Conservation (phyloP, 768 basidiomycete genomes). For the Auricularia sp. region DNA sequence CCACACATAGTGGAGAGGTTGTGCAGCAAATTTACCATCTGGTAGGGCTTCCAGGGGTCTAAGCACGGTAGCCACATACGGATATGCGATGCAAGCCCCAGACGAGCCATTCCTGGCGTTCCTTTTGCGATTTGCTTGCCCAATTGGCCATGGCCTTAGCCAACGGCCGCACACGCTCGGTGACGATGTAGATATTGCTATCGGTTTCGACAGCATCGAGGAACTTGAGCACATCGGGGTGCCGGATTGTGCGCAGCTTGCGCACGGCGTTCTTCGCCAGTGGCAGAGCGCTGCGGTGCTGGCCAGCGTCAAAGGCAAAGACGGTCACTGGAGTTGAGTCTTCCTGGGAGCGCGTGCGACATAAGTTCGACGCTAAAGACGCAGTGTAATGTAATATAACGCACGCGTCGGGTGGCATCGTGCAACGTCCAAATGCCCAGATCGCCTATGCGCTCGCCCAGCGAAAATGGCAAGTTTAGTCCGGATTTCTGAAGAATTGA, state of each 20-base stretch:
- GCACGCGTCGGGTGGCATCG: slow-evolving; percentile 80
- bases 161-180: slow-evolving; percentile 82
- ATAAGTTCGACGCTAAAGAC: slow-evolving; percentile 2
- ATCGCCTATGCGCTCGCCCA: slow-evolving; percentile 61
- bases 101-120: slow-evolving; percentile 77
- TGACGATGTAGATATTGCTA: slow-evolving; percentile 79
- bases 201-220: slow-evolving; percentile 91
- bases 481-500: slow-evolving; percentile 90
- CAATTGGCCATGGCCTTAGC: slow-evolving; percentile 49
- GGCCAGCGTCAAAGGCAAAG: slow-evolving; percentile 78
- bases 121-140: slow-evolving; percentile 49
- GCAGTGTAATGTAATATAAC: slow-evolving; percentile 12
- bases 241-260: slow-evolving; percentile 82
- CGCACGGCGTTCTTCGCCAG: slow-evolving; percentile 84
- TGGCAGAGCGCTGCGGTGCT: slow-evolving; percentile 48
- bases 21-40: too few species aligned
- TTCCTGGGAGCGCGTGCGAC: slow-evolving; percentile 45
- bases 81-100: slow-evolving; percentile 92
- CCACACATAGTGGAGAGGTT: too few species aligned
- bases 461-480: slow-evolving; percentile 75
- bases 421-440: slow-evolving; percentile 80
- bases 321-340: slow-evolving; percentile 78
- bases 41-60: neutral
- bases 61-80: slow-evolving; percentile 34
- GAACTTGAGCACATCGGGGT: slow-evolving; percentile 94